Evolutionary conservation across 2,329 filamentous ascomycete genomes (phyloP).

Genomic region (Colletotrichum limetticola): DNA sequence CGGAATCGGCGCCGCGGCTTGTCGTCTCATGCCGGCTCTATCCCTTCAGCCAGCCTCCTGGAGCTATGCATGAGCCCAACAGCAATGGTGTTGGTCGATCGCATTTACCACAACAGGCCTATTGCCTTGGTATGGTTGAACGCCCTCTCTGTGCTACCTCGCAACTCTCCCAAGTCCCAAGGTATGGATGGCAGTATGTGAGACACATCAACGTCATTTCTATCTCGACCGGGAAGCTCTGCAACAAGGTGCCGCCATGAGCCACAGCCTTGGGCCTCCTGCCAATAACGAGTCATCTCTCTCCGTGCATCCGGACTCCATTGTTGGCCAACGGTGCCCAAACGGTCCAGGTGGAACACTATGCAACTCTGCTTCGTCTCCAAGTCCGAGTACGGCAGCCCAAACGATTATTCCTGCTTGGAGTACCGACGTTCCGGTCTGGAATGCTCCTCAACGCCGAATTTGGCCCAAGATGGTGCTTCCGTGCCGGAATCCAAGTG

Average conservation of each 20-base stretch:
- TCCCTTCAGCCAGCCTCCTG: conserved; percentile 1
- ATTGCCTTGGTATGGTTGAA: background rate
- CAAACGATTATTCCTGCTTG: conserved; percentile 1
- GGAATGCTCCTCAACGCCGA: background rate
- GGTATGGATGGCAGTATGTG: background rate
- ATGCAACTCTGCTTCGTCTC: conserved; percentile 11
- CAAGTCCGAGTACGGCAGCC: conserved; percentile 18
- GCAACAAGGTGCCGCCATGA: conserved; percentile 13
- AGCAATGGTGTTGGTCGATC: conserved; percentile 23
- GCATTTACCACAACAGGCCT: conserved; percentile 16
- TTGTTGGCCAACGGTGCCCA: conserved; percentile 7
- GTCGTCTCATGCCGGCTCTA: conserved; percentile 16
- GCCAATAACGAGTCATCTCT: background rate
- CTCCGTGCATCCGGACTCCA: conserved; percentile 15
- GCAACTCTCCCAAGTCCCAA: background rate
- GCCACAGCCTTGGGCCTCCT: conserved; percentile 19
- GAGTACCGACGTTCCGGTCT: conserved; percentile 14
- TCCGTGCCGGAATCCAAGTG: conserved; percentile 1
- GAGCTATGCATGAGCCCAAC: conserved; percentile 21
- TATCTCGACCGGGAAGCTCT: conserved; percentile 9
- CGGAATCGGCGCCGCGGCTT: conserved; percentile 4
- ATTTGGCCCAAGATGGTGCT: conserved; percentile 14
- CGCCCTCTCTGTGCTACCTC: background rate
- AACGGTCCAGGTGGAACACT: conserved; percentile 27
- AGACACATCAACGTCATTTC: conserved; percentile 21